A percentile compares a stretch with the other conserved stretches of the same genome.
These are phyloP conservation scores for Lipomyces orientalis DNA, from an alignment of 805 yeast genomes.

Conservation along the genomic window DNA sequence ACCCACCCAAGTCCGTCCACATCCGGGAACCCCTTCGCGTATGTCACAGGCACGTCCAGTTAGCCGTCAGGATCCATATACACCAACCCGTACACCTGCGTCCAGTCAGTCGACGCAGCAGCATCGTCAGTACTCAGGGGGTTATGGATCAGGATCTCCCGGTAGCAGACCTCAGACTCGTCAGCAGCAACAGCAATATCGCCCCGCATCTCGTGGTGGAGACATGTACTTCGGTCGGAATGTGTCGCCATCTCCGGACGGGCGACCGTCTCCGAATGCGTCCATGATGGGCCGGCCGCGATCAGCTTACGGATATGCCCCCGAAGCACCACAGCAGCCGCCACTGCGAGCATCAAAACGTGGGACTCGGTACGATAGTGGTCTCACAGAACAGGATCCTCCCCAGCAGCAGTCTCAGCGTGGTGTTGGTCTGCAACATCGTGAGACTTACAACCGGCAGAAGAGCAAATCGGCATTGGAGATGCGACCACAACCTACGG, in stretches of 20 bases:
- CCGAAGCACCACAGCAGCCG: constrained; percentile 22
- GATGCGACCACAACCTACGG: constrained; percentile 27
- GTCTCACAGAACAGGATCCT: not conserved
- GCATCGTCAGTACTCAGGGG: constrained; percentile 53
- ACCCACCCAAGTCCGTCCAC: constrained; percentile 3
- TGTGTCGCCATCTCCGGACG: constrained; percentile 9
- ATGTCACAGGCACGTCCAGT: constrained; percentile 26
- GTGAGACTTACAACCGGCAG: constrained; percentile 15
- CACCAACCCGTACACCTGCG: not conserved
- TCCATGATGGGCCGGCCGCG: constrained; percentile 23
- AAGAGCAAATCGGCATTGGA: constrained; percentile 37
- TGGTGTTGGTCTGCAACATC: not conserved
- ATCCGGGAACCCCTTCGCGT: constrained; percentile 22
- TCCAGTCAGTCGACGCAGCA: constrained; percentile 5
- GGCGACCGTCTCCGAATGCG: constrained; percentile 17
- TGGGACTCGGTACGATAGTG: constrained; percentile 10
- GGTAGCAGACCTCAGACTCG: not conserved
- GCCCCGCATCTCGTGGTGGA: constrained; percentile 17
- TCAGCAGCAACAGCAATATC: constrained; percentile 45
- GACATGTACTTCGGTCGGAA: constrained; percentile 15
- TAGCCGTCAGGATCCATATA: constrained; percentile 14
- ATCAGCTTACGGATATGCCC: constrained; percentile 23
- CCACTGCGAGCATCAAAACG: constrained; percentile 18
- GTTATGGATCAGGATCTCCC: not conserved
- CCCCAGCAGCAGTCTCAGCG: not conserved